Evolutionary conservation across 371 early-diverging fungal genomes (phyloP).

Genomic region (Mortierella sp.): DNA sequence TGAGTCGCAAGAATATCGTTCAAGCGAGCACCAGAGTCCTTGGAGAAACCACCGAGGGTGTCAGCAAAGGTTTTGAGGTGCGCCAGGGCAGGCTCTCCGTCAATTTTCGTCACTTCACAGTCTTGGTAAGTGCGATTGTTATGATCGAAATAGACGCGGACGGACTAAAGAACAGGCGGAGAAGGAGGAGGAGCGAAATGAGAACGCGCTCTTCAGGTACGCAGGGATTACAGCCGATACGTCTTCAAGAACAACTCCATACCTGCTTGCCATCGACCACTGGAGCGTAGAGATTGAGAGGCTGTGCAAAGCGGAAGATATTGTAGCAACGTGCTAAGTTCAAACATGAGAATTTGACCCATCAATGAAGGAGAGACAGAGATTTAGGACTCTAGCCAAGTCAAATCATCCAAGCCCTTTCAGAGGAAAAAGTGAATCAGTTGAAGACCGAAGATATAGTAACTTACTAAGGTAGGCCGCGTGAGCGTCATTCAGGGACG

Average conservation of each 20-base stretch:
- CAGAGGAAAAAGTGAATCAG: no score
- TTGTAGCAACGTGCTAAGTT: no score
- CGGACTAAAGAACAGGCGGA: no score
- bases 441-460: background rate
- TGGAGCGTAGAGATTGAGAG: slow-evolving; percentile 20
- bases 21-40: slow-evolving; percentile 28
- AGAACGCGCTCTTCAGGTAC: background rate
- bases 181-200: no score
- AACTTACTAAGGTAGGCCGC: slow-evolving; percentile 33
- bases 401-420: no score
- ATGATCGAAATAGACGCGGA: slow-evolving; percentile 17
- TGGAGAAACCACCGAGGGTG: slow-evolving; percentile 15
- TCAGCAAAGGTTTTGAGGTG: slow-evolving; percentile 18
- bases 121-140: slow-evolving; percentile 13
- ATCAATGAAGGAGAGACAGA: no score
- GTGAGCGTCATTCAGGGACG: slow-evolving; percentile 45
- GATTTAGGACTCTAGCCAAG: no score
- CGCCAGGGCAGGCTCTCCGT: slow-evolving; percentile 5
- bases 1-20: slow-evolving; percentile 19
- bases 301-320: slow-evolving; percentile 10
- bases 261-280: slow-evolving; percentile 36
- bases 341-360: no score
- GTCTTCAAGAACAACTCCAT: background rate
- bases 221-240: no score
- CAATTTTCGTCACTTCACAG: slow-evolving; percentile 29